Conservation (phyloP, 2,329 filamentous ascomycete species). For the Microcera coccophila region DNA sequence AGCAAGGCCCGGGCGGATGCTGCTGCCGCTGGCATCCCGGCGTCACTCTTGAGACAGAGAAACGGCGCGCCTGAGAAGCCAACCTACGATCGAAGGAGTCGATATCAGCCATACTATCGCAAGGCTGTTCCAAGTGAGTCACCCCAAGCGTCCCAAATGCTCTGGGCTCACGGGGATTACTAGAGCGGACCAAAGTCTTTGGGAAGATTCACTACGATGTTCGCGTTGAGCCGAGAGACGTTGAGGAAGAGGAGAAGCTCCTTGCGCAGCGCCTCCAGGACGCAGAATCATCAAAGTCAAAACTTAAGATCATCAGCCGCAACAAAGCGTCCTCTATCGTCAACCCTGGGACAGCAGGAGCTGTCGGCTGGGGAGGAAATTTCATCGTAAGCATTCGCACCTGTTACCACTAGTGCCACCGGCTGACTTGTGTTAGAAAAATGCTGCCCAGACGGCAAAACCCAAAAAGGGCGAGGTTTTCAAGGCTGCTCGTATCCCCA, state of each 20-base stretch:
- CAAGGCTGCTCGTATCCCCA: conserved; percentile 85
- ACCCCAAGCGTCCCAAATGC: neutral
- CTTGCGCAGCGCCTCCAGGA: conserved; percentile 54
- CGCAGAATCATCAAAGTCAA: conserved; percentile 48
- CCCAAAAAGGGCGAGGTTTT: conserved; percentile 63
- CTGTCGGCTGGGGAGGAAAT: conserved; percentile 37
- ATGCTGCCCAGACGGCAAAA: conserved; percentile 45
- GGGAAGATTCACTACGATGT: conserved; percentile 74
- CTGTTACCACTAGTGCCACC: conserved; percentile 2
- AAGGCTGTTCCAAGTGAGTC: conserved; percentile 71
- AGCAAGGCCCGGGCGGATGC: conserved; percentile 55
- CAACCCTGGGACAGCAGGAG: conserved; percentile 48
- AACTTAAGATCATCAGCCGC: conserved; percentile 48
- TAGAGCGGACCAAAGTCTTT: conserved; percentile 74
- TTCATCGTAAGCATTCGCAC: conserved; percentile 55
- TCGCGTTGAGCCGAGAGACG: conserved; percentile 68
- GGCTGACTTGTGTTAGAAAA: conserved; percentile 45
- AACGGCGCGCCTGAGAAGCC: conserved; percentile 41
- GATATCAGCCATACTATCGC: conserved; percentile 59
- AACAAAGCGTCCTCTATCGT: conserved; percentile 50
- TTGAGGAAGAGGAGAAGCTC: conserved; percentile 63
- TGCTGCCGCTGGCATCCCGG: conserved; percentile 55
- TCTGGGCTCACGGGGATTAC: neutral
- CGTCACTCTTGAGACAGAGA: conserved; percentile 49
- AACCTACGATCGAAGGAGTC: conserved; percentile 42